phyloP scores from a whole-genome alignment of 2,329 filamentous ascomycete genomes.

The Fusarium succisae region DNA sequence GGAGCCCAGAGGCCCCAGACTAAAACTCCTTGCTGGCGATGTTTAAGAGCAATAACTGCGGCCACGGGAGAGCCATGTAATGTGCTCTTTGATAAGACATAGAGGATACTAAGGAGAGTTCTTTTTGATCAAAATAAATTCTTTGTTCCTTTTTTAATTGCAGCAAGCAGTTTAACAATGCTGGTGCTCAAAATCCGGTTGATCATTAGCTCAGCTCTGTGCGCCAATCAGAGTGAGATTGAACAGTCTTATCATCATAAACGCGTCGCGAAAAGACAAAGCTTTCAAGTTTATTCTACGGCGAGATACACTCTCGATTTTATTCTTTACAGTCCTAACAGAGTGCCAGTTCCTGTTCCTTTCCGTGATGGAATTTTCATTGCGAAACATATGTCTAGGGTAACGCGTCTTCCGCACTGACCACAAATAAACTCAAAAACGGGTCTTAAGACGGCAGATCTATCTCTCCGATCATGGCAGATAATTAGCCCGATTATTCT shows the following conservation, averaged over 20 bases:
- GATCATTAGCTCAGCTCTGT: no score
- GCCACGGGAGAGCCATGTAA: rapidly evolving
- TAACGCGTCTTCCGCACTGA: not conserved
- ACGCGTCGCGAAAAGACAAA: rapidly evolving
- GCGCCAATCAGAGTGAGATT: no score
- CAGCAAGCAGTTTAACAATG: no score
- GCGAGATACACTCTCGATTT: no score
- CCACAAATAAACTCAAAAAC: not conserved
- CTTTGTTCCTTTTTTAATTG: no score
- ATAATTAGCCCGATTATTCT: not conserved
- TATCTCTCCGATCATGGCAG: not conserved
- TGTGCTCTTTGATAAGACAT: no score
- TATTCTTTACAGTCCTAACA: rapidly evolving
- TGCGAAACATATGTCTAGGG: not conserved
- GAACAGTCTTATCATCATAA: rapidly evolving
- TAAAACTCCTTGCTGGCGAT: rapidly evolving
- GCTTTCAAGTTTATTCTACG: no score
- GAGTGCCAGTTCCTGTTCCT: rapidly evolving
- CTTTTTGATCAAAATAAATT: no score
- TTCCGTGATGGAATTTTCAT: not conserved
- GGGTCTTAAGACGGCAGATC: not conserved
- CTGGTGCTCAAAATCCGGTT: no score
- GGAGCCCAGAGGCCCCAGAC: rapidly evolving
- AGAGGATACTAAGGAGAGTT: no score
- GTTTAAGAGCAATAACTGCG: rapidly evolving